Conservation (phyloP, 305 asterid species). For the Fraxinus paxiana region DNA sequence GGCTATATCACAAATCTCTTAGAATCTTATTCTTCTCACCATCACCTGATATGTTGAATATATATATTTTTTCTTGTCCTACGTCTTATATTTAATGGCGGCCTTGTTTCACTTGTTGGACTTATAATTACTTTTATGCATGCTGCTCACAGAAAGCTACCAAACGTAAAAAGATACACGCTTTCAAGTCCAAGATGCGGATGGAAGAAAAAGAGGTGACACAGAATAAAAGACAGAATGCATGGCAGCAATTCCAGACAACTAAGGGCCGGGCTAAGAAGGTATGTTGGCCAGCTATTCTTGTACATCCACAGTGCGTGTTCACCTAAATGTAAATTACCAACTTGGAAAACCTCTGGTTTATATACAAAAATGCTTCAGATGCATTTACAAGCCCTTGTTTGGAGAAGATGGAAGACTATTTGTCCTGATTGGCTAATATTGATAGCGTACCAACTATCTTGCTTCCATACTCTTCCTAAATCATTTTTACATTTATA, state of each 20-base stretch:
- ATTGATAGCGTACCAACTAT: neutral
- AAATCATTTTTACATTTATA: neutral
- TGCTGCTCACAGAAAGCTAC: conserved; percentile 62
- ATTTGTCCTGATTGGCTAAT: neutral
- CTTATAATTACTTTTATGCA: neutral
- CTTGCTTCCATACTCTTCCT: neutral
- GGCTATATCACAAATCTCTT: neutral
- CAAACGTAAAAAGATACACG: conserved; percentile 82
- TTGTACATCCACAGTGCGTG: neutral
- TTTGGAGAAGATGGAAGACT: neutral
- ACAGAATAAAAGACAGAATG: conserved; percentile 96
- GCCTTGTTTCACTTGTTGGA: neutral
- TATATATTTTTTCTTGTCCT: neutral
- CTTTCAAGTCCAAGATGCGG: conserved; percentile 94
- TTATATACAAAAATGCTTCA: neutral
- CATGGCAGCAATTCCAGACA: conserved; percentile 98
- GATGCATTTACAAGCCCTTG: neutral
- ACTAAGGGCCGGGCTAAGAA: conserved; percentile 86
- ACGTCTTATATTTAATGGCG: neutral
- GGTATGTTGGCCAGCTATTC: conserved; percentile 37
- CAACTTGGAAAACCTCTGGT: neutral
- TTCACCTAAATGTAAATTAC: neutral
- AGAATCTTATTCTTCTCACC: neutral
- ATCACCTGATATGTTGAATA: neutral
- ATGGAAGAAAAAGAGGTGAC: conserved; percentile 82